These are phyloP conservation scores for Penicillium palitans DNA, from an alignment of 2,329 filamentous ascomycete genomes.

Conservation along the genomic window DNA sequence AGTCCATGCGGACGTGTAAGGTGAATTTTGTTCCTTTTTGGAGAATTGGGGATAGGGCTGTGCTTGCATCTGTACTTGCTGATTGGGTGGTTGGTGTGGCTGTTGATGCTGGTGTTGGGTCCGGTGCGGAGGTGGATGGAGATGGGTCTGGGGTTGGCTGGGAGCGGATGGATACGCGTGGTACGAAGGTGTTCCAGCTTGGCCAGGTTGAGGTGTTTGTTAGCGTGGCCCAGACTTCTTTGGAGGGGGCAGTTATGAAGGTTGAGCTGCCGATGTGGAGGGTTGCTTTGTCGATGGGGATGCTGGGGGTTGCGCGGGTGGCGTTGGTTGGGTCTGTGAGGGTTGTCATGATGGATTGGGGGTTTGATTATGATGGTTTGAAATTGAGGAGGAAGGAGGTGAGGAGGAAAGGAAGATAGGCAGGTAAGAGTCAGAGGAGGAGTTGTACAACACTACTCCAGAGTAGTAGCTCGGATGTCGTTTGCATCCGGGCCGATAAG, in stretches of 20 bases:
- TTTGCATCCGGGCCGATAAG: neutral
- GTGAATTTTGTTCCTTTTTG: conserved; percentile 46
- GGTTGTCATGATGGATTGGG: conserved; percentile 8
- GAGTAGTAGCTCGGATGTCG: neutral
- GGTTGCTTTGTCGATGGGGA: conserved; percentile 31
- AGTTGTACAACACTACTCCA: neutral
- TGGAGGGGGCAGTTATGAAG: conserved; percentile 43
- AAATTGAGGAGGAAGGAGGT: neutral
- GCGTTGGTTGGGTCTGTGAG: conserved; percentile 23
- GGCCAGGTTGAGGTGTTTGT: conserved; percentile 49
- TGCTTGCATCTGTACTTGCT: neutral
- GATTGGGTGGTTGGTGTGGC: conserved; percentile 8
- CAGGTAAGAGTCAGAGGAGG: neutral
- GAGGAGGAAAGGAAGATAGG: neutral
- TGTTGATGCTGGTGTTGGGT: conserved; percentile 12
- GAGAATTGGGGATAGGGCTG: conserved; percentile 28
- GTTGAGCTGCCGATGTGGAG: conserved; percentile 37
- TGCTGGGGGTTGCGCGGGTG: conserved; percentile 34
- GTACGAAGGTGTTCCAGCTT: conserved; percentile 51
- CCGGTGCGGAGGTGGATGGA: neutral
- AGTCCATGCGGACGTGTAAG: conserved; percentile 47
- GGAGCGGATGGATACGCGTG: conserved; percentile 47
- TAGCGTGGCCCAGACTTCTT: conserved; percentile 46
- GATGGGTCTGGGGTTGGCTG: conserved; percentile 33
- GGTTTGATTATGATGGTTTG: neutral